Evolutionary conservation across 495 filamentous ascomycete species (phyloP), one percentile per base, ranked within the genome.

Genomic region (Baudoinia panamericana): DNA sequence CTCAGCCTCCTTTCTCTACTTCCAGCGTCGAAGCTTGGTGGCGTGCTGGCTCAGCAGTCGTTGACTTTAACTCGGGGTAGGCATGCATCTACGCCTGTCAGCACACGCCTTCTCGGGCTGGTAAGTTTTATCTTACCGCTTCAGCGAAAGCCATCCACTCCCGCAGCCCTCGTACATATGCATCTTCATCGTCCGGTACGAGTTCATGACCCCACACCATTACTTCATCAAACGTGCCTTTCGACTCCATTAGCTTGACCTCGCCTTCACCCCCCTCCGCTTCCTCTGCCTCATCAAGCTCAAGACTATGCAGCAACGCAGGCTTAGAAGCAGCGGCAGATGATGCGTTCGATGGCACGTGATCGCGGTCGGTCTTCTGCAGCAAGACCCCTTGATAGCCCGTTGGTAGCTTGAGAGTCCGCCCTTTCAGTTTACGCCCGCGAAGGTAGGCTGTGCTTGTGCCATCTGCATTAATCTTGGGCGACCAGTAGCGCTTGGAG

Each of bases 131-230:
- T 5, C 33, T 21, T 33, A 78, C 74, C 45, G 63, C 63, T 48
- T 78, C 76, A 17, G 86, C 77, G 58, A 93, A 74, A 1, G 60
- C 65, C 49, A 95, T 59, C 88, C 87, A 95, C 60, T 96, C 88
- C 56, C 81, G 74, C 45, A 92, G 64, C 0, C 72, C 70, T 53
- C 67, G 64, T 11, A 75, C 58, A 58, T 78, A 75, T 20, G 61
- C 61, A 61, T 82, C 76, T 5, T 53, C 58, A 5, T 35, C 57
- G 3, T 73, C 69, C 7, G 60, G 64, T 36, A 63, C 36, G 2
- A 55, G 51, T 48, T 79, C 80, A 61, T 95, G 90, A 0, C 70
- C 80, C 88, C 88, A 96, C 17, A 94, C 69, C 11, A 84, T 59
- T 30, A 93, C 54, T 16, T 82, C 69, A 11, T 86, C 73, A 57